A percentile compares a stretch with the other conserved stretches of the same genome.
Conservation (phyloP, 164 flowering plant species). For the Buxus sempervirens region DNA sequence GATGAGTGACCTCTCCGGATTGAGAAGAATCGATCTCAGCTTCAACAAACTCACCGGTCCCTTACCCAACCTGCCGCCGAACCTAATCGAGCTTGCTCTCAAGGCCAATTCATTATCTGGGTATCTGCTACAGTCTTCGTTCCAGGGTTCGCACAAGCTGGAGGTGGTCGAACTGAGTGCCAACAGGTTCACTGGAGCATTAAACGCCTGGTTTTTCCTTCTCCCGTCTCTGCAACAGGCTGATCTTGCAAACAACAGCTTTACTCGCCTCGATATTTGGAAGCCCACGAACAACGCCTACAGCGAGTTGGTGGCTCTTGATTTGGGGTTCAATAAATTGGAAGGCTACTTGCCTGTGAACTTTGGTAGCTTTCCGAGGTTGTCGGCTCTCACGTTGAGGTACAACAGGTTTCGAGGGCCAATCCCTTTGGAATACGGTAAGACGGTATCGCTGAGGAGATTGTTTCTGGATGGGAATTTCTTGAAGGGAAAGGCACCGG, state of each 20-base stretch:
- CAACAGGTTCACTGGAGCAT: slow-evolving; percentile 50
- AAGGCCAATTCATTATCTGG: slow-evolving; percentile 60
- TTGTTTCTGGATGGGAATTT: slow-evolving; percentile 76
- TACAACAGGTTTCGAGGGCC: slow-evolving; percentile 63
- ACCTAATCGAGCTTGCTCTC: slow-evolving; percentile 48
- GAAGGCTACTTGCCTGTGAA: slow-evolving; percentile 49
- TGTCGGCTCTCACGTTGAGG: slow-evolving; percentile 62
- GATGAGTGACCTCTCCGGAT: slow-evolving; percentile 22
- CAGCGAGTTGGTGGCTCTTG: slow-evolving; percentile 68
- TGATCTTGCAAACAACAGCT: slow-evolving; percentile 63
- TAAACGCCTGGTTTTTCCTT: slow-evolving; percentile 58
- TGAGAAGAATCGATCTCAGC: slow-evolving; percentile 65
- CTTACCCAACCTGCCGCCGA: slow-evolving; percentile 59
- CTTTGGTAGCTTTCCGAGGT: slow-evolving; percentile 39
- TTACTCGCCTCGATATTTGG: slow-evolving; percentile 50
- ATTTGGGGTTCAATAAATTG: slow-evolving; percentile 68
- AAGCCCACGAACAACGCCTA: slow-evolving; percentile 17
- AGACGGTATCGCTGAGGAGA: slow-evolving; percentile 45
- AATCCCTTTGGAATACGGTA: slow-evolving; percentile 60
- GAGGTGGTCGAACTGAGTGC: slow-evolving; percentile 69
- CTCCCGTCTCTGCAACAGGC: slow-evolving; percentile 67
- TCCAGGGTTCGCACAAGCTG: slow-evolving; percentile 39
- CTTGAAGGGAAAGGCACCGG: slow-evolving; percentile 72
- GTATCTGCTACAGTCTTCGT: slow-evolving; percentile 32
- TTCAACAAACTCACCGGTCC: slow-evolving; percentile 63